Conservation (phyloP, 768 basidiomycete genomes). For the Mycena vulgaris region DNA sequence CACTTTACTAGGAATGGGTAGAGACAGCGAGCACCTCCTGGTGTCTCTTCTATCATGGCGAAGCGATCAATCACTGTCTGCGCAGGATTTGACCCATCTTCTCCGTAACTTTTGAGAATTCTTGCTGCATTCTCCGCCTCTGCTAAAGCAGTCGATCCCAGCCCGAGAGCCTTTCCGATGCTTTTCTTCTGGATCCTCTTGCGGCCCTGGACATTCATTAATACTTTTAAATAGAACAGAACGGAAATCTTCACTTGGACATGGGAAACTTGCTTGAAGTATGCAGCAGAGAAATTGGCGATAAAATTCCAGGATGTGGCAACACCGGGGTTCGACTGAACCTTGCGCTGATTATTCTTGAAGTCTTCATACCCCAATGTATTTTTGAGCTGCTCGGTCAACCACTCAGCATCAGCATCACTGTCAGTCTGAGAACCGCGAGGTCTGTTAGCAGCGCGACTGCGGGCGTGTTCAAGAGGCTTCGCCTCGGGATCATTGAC, state of each 20-base stretch:
- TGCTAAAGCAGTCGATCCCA: background rate
- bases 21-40: background rate
- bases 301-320: too few species aligned
- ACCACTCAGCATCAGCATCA: background rate
- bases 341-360: background rate
- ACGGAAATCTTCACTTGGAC: too few species aligned
- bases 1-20: conserved; percentile 2
- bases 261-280: too few species aligned
- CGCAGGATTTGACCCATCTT: background rate
- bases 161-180: background rate
- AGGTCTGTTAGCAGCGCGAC: background rate
- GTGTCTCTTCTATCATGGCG: background rate
- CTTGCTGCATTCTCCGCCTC: background rate
- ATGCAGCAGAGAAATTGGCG: too few species aligned
- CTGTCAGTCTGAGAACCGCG: background rate
- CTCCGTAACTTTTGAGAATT: background rate
- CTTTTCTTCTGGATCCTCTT: conserved; percentile 13
- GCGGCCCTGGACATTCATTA: too few species aligned
- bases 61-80: background rate
- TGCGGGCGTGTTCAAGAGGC: conserved; percentile 14
- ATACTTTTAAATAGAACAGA: too few species aligned
- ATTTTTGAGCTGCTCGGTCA: background rate
- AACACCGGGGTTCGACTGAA: too few species aligned
- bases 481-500: background rate
- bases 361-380: background rate